A percentile compares a stretch with the other conserved stretches of the same genome.
Conservation (phyloP, 345 rosid genomes). For the Linum usitatissimum region DNA sequence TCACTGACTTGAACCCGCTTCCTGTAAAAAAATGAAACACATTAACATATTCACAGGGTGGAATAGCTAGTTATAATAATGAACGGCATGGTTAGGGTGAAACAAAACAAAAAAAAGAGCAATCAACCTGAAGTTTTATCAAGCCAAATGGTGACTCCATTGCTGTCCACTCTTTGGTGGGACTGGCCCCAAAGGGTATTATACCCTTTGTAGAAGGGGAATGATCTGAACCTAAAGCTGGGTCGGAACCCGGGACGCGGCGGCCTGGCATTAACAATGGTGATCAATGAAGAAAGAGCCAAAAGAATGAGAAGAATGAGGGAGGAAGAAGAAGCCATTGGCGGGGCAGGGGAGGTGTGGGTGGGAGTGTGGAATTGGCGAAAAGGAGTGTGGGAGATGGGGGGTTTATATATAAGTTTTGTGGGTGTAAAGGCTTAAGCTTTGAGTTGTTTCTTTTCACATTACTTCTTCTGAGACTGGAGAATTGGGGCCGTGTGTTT, state of each 20-base stretch:
- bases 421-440: neutral
- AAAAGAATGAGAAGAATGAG: neutral
- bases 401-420: neutral
- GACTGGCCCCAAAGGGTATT: slow-evolving; percentile 86
- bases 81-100: neutral
- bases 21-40: slow-evolving; percentile 32
- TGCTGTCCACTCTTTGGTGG: slow-evolving; percentile 59
- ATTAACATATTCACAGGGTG: too few relatives aligned
- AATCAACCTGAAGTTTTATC: slow-evolving; percentile 60
- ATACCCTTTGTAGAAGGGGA: slow-evolving; percentile 61
- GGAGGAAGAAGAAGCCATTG: neutral
- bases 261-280: slow-evolving; percentile 20
- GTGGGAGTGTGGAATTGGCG: neutral
- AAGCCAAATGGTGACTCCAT: slow-evolving; percentile 80
- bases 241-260: slow-evolving; percentile 97
- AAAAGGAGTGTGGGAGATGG: neutral
- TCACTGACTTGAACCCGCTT: slow-evolving; percentile 90
- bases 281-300: neutral
- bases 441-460: too few relatives aligned
- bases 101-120: neutral
- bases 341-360: neutral
- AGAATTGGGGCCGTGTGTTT: too few relatives aligned
- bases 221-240: slow-evolving; percentile 57
- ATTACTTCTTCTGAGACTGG: too few relatives aligned
- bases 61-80: neutral